Conservation (phyloP, 2,329 filamentous ascomycete species). For the Nannizziopsis arthrosporioides region DNA sequence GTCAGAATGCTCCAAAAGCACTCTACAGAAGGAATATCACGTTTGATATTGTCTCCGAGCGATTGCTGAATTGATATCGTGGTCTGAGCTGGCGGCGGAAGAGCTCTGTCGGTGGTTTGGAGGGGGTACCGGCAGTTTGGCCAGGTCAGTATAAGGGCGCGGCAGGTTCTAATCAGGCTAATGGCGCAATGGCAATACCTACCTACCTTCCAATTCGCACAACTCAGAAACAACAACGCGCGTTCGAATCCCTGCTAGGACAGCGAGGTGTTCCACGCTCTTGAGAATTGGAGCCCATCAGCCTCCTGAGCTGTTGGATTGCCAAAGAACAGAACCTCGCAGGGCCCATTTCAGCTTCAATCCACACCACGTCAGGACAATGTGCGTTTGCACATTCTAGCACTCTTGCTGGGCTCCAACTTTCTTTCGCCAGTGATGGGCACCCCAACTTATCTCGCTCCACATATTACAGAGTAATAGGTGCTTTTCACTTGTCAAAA, state of each 20-base stretch:
- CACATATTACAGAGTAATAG: no score
- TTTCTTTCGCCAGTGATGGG: no score
- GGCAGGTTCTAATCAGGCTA: not conserved
- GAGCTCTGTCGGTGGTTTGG: not conserved
- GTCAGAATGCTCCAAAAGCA: not conserved
- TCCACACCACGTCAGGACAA: no score
- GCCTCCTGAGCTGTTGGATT: no score
- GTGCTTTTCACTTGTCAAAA: no score
- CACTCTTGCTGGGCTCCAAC: no score
- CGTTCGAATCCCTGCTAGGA: slow-evolving; percentile 3
- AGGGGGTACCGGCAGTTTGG: not conserved
- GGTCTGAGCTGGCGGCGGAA: not conserved
- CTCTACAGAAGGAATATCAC: not conserved
- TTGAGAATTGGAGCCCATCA: no score
- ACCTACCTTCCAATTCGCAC: not conserved
- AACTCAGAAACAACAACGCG: not conserved
- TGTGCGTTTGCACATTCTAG: no score
- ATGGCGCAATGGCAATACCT: not conserved
- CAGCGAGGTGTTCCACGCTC: not conserved
- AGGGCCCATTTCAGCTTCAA: no score
- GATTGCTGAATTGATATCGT: not conserved
- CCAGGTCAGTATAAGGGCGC: not conserved
- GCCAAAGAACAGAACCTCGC: no score
- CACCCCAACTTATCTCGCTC: no score
- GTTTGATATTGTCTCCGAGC: not conserved